These are phyloP conservation scores for Rhizophagus prolifer DNA, from an alignment of 192 early-diverging fungal species.

Conservation along the genomic window DNA sequence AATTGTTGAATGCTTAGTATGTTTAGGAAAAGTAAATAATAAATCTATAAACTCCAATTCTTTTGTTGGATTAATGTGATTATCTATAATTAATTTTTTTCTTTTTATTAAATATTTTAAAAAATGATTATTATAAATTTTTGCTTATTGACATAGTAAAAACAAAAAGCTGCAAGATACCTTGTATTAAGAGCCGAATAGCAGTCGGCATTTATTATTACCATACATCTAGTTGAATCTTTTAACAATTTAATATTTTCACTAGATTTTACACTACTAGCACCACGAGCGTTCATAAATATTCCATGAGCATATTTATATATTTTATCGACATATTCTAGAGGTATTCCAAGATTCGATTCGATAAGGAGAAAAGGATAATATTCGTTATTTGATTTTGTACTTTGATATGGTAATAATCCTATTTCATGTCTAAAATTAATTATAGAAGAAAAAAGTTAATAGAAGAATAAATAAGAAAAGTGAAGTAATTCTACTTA, in stretches of 20 bases:
- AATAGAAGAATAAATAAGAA: background rate
- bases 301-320: conserved; percentile 20
- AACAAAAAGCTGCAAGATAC: conserved; percentile 17
- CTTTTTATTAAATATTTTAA: conserved; percentile 24
- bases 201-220: conserved; percentile 52
- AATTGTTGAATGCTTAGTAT: conserved; percentile 48
- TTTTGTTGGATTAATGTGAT: conserved; percentile 28
- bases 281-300: conserved; percentile 2
- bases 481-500: background rate
- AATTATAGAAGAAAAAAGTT: background rate
- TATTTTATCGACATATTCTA: conserved; percentile 8
- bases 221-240: conserved; percentile 39
- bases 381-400: background rate
- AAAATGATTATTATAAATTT: background rate
- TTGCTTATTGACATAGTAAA: background rate
- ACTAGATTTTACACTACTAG: background rate
- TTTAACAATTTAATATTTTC: background rate
- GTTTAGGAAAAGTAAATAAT: conserved; percentile 49
- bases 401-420: conserved; percentile 18
- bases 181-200: conserved; percentile 51
- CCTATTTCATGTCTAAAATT: conserved; percentile 6
- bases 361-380: conserved; percentile 16
- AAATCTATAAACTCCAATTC: conserved; percentile 49
- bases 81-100: conserved; percentile 42
- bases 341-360: conserved; percentile 17